These are phyloP conservation scores for Moniliella sp. DNA, from an alignment of 1,284 basidiomycete genomes.

Conservation along the genomic window DNA sequence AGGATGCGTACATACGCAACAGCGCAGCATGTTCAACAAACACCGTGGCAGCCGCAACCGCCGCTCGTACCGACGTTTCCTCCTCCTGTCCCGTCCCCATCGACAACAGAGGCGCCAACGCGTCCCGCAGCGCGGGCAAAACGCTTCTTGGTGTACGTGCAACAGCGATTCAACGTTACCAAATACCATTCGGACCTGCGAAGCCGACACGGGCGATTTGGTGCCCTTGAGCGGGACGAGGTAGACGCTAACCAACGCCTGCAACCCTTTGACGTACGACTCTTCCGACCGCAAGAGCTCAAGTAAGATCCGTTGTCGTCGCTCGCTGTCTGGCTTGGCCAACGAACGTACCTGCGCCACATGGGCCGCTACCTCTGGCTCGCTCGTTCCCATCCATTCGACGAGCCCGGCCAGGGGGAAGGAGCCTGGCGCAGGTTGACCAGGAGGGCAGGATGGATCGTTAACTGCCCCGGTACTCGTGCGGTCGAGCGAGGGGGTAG, in stretches of 20 bases:
- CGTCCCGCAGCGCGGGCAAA: constrained; percentile 68
- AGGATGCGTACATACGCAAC: constrained; percentile 30
- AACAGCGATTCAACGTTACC: constrained; percentile 71
- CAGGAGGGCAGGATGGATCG: no score
- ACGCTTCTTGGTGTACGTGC: constrained; percentile 72
- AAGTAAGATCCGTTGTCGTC: constrained; percentile 14
- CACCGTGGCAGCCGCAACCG: constrained; percentile 61
- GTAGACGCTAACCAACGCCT: constrained; percentile 83
- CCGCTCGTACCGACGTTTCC: constrained; percentile 53
- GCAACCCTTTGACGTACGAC: constrained; percentile 75
- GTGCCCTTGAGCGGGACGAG: constrained; percentile 53
- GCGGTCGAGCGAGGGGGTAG: no score
- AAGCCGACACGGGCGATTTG: constrained; percentile 57
- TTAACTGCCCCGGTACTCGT: no score
- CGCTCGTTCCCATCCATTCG: no score
- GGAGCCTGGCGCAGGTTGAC: no score
- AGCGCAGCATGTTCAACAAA: constrained; percentile 40
- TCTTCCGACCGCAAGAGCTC: constrained; percentile 56
- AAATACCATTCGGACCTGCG: constrained; percentile 78
- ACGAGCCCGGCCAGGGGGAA: no score
- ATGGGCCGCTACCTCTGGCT: no score
- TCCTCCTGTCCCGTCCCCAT: constrained; percentile 44
- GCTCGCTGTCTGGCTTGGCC: no score
- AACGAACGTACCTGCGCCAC: no score
- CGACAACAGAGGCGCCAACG: constrained; percentile 31